Base-by-base conservation (phyloP, 2,329 filamentous ascomycete genomes). In the Penicillium expansum region DNA sequence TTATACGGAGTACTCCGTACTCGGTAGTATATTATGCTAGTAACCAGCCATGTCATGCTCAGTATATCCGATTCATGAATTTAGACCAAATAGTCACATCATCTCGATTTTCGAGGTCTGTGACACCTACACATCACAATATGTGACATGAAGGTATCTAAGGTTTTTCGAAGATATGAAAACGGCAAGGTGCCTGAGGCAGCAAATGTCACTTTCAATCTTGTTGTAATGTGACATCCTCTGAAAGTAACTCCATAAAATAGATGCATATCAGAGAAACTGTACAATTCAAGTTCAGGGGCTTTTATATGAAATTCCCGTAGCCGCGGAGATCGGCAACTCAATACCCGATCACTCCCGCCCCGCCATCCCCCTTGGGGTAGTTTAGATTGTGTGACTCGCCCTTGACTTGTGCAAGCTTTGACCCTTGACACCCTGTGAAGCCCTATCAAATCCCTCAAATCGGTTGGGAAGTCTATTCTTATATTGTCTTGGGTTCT, bases 311-410 rank as follows among this genome's bases (percentile, higher is more conserved):
- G 11, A 37, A 24, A 22, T 10, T 38, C 45, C 52, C 30, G 18
- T 55, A 55, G n/a, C 64, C 60, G 62, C 62, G 61, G 63, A 58
- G 41, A 59, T 51, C 62, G 62, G 61, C 51, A 54, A 48, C 44
- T 52, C n/a, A 20, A 30, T 57, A 61, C 52, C 63, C 64, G 60
- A 47, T 58, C 47, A 35, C 38, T 52, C 35, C 63, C 63, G 60
- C 57, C 57, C 56, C 58, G 50, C 39, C 16, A 52, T 55, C 47
- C 54, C 13, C 37, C 48, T 8, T 59, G 57, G 57, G 57, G 24
- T 27, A 51, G 22, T 45, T 45, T 48, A 44, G 45, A 44, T 39
- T 48, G 30, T 52, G 37, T 22, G 32, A 57, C 51, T 60, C 38
- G 20, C 51, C 37, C 33, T 51, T 57, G 52, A 30, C 51, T 33